Conservation (phyloP, 2,329 filamentous ascomycete genomes). For the Trichoderma pleuroti region DNA sequence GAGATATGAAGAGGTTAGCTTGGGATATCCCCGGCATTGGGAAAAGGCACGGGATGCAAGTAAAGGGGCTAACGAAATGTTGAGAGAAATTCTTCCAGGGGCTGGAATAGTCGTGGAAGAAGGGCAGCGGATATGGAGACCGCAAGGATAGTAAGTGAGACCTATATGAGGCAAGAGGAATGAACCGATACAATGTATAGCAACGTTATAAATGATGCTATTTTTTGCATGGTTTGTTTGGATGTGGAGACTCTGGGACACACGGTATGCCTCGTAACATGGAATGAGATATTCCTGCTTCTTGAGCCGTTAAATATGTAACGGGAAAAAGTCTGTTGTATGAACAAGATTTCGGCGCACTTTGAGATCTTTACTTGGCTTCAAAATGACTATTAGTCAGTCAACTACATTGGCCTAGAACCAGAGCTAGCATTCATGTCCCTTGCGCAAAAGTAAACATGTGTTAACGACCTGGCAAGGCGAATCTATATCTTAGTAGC, state of each 20-base stretch:
- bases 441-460: too few species aligned
- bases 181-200: not conserved
- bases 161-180: not conserved
- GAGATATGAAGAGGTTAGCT: conserved; percentile 9
- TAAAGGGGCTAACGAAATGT: conserved; percentile 9
- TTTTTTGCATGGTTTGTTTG: not conserved
- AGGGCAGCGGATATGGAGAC: not conserved
- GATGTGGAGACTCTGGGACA: not conserved
- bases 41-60: not conserved
- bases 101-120: not conserved
- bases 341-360: not conserved
- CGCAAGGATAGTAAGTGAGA: not conserved
- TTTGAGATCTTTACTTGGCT: not conserved
- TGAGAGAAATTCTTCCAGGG: not conserved
- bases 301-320: not conserved
- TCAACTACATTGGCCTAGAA: too few species aligned
- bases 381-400: too few species aligned
- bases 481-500: not conserved
- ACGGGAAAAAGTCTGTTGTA: not conserved
- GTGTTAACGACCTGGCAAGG: not conserved
- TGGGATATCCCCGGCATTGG: conserved; percentile 11
- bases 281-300: not conserved
- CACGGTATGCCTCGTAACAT: not conserved
- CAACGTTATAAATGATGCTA: not conserved
- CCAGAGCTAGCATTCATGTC: too few species aligned